Evolutionary conservation across 75 land plant species (phyloP).

Genomic region (Sequoiadendron giganteum): DNA sequence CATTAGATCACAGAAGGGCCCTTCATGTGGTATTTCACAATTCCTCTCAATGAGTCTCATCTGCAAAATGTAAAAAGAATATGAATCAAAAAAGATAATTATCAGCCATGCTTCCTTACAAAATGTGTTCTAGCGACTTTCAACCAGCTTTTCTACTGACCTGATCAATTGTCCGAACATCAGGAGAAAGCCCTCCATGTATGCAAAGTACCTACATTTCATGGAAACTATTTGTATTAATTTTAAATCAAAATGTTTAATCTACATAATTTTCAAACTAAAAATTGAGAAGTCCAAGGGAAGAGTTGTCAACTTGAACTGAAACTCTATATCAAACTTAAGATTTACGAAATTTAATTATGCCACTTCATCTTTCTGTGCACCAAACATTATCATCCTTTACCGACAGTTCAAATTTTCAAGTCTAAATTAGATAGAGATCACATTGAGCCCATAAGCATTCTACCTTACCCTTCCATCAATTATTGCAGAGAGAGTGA

Average conservation of each 20-base stretch:
- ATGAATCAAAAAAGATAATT: not conserved
- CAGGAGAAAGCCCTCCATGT: conserved; percentile 99
- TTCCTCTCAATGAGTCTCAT: conserved; percentile 94
- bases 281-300: not conserved
- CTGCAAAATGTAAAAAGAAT: conserved; percentile 35
- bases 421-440: not conserved
- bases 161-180: conserved; percentile 97
- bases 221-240: not conserved
- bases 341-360: not conserved
- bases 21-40: conserved; percentile 99
- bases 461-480: conserved; percentile 81
- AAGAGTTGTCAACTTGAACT: not conserved
- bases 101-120: not conserved
- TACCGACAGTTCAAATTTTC: not conserved
- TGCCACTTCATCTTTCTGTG: not conserved
- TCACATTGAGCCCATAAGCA: not conserved
- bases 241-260: not conserved
- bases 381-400: not conserved
- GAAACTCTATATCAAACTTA: no score
- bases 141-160: conserved; percentile 25
- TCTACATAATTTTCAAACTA: not conserved
- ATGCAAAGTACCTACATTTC: conserved; percentile 85
- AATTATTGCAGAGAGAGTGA: conserved; percentile 96
- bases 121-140: not conserved
- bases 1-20: conserved; percentile 99